phyloP scores from a whole-genome alignment of 2,329 filamentous ascomycete genomes.

The Colletotrichum godetiae region DNA sequence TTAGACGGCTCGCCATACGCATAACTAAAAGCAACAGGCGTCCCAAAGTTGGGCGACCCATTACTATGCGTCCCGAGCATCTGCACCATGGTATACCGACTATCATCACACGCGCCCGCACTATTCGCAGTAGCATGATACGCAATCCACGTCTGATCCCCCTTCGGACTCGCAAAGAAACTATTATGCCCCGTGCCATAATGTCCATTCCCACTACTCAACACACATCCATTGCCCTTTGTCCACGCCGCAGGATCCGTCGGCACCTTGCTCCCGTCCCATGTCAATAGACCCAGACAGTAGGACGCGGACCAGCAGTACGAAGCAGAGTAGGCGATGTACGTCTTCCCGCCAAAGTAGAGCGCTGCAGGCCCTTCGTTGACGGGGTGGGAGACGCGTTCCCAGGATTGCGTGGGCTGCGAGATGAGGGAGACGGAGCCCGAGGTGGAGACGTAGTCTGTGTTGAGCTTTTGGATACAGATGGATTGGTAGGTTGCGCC shows the following conservation, averaged over 20 bases:
- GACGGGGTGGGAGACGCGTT: constrained; percentile 60
- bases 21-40: constrained; percentile 27
- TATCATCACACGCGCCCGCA: constrained; percentile 62
- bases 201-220: constrained; percentile 66
- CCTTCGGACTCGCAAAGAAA: constrained; percentile 68
- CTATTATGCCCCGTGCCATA: constrained; percentile 69
- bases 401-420: constrained; percentile 62
- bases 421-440: constrained; percentile 62
- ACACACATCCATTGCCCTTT: constrained; percentile 61
- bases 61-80: constrained; percentile 61
- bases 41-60: constrained; percentile 64
- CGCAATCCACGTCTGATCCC: constrained; percentile 64
- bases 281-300: constrained; percentile 64
- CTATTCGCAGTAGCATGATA: constrained; percentile 65
- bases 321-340: constrained; percentile 64
- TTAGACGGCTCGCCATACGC: constrained; percentile 18
- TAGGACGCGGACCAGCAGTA: constrained; percentile 68
- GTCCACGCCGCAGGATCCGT: constrained; percentile 57
- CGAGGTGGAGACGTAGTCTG: constrained; percentile 52
- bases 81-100: constrained; percentile 65
- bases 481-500: constrained; percentile 50
- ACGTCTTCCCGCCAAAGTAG: constrained; percentile 64
- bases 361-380: constrained; percentile 67
- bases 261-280: constrained; percentile 62
- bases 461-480: constrained; percentile 52